Conservation (phyloP, 106 monocot genomes). For the Amphibolis antarctica region DNA sequence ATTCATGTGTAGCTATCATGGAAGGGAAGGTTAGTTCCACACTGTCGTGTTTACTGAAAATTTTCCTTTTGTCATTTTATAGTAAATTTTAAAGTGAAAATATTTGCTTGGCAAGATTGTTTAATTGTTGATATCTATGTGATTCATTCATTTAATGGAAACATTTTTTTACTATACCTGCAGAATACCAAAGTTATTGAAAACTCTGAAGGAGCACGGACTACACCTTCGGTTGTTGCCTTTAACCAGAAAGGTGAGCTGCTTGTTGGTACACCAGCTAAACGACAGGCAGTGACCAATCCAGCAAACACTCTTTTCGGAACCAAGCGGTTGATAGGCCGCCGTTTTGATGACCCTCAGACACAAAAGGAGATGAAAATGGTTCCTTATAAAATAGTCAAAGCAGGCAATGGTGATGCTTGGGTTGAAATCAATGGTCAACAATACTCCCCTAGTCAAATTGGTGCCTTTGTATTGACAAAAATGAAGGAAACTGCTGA, state of each 20-base stretch:
- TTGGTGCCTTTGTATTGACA: constrained; percentile 49
- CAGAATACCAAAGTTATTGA: constrained; percentile 51
- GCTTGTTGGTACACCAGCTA: constrained; percentile 46
- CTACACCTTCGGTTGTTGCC: constrained; percentile 53
- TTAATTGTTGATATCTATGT: background rate
- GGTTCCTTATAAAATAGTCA: constrained; percentile 54
- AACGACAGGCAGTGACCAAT: constrained; percentile 48
- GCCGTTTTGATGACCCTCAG: constrained; percentile 43
- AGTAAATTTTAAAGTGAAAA: no score
- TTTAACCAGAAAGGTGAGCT: constrained; percentile 45
- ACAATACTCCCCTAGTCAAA: constrained; percentile 53
- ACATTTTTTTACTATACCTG: no score
- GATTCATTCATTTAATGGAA: background rate
- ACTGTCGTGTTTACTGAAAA: background rate
- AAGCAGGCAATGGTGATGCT: constrained; percentile 51
- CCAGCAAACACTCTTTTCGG: constrained; percentile 51
- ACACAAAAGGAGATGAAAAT: constrained; percentile 61
- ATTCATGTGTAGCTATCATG: constrained; percentile 44
- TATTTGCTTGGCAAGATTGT: no score
- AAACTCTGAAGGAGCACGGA: constrained; percentile 40
- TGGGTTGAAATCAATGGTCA: constrained; percentile 59
- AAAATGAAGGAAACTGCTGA: constrained; percentile 61
- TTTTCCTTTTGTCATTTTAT: no score
- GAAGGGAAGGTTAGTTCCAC: constrained; percentile 40
- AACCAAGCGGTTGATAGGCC: constrained; percentile 40